Percentiles rank a stretch among this genome's conserved stretches.
phyloP scores from a whole-genome alignment of 176 grass and related monocot genomes.

The Cocos nucifera region DNA sequence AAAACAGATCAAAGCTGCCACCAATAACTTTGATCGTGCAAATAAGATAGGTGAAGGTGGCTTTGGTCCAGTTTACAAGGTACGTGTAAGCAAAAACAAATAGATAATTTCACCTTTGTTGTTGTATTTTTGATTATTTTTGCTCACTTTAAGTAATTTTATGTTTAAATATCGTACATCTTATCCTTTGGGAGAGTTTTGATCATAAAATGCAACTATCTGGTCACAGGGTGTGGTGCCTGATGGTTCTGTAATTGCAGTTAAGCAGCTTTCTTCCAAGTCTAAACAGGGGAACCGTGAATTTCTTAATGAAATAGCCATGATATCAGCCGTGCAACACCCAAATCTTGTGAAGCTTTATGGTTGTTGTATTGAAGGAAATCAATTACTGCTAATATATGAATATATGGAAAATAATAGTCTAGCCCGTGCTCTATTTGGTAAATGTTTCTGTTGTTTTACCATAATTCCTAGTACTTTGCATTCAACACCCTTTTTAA shows the following conservation, averaged over 20 bases:
- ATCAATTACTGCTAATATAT: conserved; percentile 10
- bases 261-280: conserved; percentile 17
- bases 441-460: not conserved
- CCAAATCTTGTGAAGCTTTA: conserved; percentile 14
- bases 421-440: conserved; percentile 5
- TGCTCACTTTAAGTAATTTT: not conserved
- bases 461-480: not conserved
- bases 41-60: conserved; percentile 21
- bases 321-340: conserved; percentile 13
- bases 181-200: too few relatives aligned
- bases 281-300: conserved; percentile 15
- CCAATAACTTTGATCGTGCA: conserved; percentile 3
- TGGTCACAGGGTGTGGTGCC: conserved; percentile 2
- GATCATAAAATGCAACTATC: not conserved
- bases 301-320: conserved; percentile 9
- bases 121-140: not conserved
- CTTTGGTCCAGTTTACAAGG: conserved; percentile 14
- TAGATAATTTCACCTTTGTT: too few relatives aligned
- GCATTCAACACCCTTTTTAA: not conserved
- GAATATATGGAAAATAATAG: conserved; percentile 18
- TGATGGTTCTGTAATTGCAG: conserved; percentile 10
- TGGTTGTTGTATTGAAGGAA: conserved; percentile 8
- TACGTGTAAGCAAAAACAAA: not conserved
- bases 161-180: not conserved
- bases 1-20: conserved; percentile 15